Evolutionary conservation across 495 filamentous ascomycete species (phyloP).

Genomic region (Hypoxylon cercidicola): DNA sequence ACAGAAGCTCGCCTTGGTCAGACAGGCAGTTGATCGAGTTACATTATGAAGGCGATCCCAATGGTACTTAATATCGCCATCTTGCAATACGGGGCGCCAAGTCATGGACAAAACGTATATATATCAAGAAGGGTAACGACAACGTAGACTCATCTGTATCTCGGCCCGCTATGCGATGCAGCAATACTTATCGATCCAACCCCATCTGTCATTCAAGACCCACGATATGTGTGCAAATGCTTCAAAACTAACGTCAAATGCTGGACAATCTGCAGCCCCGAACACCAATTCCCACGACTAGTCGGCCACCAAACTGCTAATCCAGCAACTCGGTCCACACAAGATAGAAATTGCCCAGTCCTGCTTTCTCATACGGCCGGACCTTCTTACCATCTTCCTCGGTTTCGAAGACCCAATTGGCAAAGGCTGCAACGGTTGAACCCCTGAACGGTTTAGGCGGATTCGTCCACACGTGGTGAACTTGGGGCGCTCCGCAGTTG

Average conservation of each 20-base stretch:
- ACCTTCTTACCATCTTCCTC: constrained; percentile 34
- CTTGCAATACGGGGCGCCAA: too few relatives aligned
- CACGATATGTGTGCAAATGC: neutral
- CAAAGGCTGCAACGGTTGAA: constrained; percentile 27
- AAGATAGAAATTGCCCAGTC: constrained; percentile 26
- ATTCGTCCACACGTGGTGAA: constrained; percentile 33
- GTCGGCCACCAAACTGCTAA: constrained; percentile 1
- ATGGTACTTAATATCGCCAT: too few relatives aligned
- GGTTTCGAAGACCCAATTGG: constrained; percentile 33
- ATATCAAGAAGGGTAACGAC: neutral
- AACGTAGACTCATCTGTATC: neutral
- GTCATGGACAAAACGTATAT: too few relatives aligned
- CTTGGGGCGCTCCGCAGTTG: constrained; percentile 34
- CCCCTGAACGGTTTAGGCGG: constrained; percentile 33
- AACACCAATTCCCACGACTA: neutral
- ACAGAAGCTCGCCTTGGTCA: too few relatives aligned
- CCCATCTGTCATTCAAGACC: neutral
- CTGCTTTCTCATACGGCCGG: constrained; percentile 31
- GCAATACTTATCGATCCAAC: neutral
- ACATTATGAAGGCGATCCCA: too few relatives aligned
- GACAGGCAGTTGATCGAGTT: too few relatives aligned
- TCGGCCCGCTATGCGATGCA: neutral
- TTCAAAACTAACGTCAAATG: neutral
- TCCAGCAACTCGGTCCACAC: constrained; percentile 35
- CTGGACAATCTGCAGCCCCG: neutral